Conservation (phyloP, 2,329 filamentous ascomycete species). For the Colletotrichum sp. region DNA sequence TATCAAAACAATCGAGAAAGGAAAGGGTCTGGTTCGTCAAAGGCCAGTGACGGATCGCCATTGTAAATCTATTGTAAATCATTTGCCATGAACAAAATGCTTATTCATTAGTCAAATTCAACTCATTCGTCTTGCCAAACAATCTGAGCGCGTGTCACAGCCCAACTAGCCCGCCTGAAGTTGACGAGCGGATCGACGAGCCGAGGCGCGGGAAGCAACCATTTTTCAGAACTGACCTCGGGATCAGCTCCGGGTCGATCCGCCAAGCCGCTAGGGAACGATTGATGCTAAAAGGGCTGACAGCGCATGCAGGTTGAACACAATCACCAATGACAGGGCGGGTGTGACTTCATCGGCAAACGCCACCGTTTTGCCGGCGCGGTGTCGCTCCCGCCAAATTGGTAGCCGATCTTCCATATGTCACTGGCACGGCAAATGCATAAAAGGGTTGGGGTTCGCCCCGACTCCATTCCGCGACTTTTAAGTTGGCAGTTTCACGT, state of each 20-base stretch:
- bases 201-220: neutral
- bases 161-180: neutral
- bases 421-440: neutral
- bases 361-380: neutral
- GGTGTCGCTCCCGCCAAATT: neutral
- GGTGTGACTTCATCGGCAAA: constrained; percentile 3
- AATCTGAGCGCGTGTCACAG: neutral
- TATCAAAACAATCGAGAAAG: neutral
- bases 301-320: neutral
- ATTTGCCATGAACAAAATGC: neutral
- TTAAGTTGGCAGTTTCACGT: neutral
- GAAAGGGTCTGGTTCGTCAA: neutral
- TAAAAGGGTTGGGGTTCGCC: neutral
- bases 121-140: neutral
- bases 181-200: neutral
- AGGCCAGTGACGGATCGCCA: neutral
- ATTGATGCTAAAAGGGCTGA: neutral
- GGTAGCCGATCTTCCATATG: neutral
- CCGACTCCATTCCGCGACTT: neutral
- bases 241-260: neutral
- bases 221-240: neutral
- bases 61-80: neutral
- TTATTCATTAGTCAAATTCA: neutral
- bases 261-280: neutral
- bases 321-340: neutral